Evolutionary conservation across 495 filamentous ascomycete species (phyloP).

Genomic region (Hypoxylon trugodes): DNA sequence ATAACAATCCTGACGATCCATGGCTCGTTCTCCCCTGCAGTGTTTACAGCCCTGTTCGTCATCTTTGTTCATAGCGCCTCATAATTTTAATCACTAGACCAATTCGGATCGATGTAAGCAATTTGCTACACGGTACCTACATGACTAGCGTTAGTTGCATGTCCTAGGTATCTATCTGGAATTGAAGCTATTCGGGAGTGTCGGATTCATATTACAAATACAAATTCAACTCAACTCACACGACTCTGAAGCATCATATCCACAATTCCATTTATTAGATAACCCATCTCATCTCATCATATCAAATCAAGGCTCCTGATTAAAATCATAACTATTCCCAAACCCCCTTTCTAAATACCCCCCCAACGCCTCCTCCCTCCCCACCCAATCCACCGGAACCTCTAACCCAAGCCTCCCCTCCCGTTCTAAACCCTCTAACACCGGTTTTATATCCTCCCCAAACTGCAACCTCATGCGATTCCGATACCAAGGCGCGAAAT

Average conservation of each 20-base stretch:
- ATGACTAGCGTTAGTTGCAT: too few species aligned
- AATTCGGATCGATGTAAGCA: too few species aligned
- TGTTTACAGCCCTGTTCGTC: background rate
- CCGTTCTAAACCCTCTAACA: conserved; percentile 45
- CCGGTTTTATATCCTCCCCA: conserved; percentile 51
- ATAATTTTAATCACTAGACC: too few species aligned
- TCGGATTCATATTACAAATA: too few species aligned
- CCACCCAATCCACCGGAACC: conserved; percentile 55
- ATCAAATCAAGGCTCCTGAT: conserved; percentile 41
- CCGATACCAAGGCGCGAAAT: conserved; percentile 58
- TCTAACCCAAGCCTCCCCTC: conserved; percentile 47
- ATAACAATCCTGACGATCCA: background rate
- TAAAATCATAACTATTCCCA: conserved; percentile 62
- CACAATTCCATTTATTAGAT: background rate
- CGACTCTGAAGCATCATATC: too few species aligned
- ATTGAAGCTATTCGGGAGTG: too few species aligned
- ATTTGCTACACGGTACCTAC: too few species aligned
- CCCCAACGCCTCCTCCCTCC: conserved; percentile 43
- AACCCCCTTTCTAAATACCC: conserved; percentile 57
- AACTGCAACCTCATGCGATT: conserved; percentile 62
- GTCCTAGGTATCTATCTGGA: too few species aligned
- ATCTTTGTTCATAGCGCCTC: too few species aligned
- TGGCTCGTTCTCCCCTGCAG: conserved; percentile 6
- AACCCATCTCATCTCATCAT: background rate
- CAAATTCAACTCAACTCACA: too few species aligned